phyloP scores from a whole-genome alignment of 768 basidiomycete species.

The Lepiota brunneoincarnata region DNA sequence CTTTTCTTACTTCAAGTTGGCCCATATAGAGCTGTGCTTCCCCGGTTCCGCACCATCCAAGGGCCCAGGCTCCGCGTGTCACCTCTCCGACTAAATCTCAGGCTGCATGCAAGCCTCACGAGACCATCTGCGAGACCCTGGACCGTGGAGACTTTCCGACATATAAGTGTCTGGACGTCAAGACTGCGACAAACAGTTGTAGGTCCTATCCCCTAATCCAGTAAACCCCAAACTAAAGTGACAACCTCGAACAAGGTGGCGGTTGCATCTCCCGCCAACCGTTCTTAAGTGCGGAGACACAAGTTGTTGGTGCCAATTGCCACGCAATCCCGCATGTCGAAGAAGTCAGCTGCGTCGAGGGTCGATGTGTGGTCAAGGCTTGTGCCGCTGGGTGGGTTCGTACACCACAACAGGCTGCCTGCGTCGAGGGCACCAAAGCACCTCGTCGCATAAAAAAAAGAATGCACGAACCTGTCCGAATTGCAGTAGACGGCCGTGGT shows the following conservation, averaged over 20 bases:
- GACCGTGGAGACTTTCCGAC: too few species aligned
- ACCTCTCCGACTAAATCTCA: too few species aligned
- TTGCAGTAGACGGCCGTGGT: neutral
- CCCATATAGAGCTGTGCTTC: slow-evolving; percentile 37
- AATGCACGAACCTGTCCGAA: slow-evolving; percentile 18
- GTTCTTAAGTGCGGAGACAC: too few species aligned
- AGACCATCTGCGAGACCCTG: too few species aligned
- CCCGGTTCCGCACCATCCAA: slow-evolving; percentile 27
- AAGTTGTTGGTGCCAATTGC: slow-evolving; percentile 25
- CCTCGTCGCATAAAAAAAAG: slow-evolving; percentile 12
- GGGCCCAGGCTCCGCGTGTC: slow-evolving; percentile 9
- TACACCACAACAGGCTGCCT: slow-evolving; percentile 17
- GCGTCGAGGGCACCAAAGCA: slow-evolving; percentile 13
- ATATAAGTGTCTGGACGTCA: too few species aligned
- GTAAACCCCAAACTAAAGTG: too few species aligned
- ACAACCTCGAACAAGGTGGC: too few species aligned
- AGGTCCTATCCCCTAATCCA: too few species aligned
- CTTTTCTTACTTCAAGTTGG: slow-evolving; percentile 2
- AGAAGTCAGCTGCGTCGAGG: slow-evolving; percentile 21
- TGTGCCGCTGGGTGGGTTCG: slow-evolving; percentile 28
- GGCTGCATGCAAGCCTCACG: too few species aligned
- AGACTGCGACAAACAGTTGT: too few species aligned
- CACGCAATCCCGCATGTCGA: slow-evolving; percentile 24
- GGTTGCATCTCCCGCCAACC: too few species aligned
- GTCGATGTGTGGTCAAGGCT: slow-evolving; percentile 24